Evolutionary conservation across 352 stramenopile species (phyloP), one percentile per base, ranked within the genome.

Genomic region (Phytophthora pseudosyringae): DNA sequence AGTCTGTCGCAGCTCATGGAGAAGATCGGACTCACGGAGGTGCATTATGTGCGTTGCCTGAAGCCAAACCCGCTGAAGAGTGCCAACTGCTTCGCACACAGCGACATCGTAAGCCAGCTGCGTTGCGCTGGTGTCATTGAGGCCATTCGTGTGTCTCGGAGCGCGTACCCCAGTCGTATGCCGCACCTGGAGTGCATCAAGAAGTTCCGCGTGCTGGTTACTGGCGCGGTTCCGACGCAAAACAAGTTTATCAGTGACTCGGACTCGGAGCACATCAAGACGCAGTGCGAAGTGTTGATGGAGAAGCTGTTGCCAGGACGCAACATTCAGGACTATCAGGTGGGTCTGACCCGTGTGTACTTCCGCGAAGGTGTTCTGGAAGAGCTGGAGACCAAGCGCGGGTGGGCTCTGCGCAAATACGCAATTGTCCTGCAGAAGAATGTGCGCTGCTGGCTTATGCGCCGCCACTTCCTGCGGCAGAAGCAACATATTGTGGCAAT

Each of bases 361-460:
- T 95, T 95, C 66, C 84, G 88, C 13, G 86, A 95, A 73, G 83
- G 88, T 15, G 71, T 95, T 39, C 63, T 94, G n/a, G 88, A 95
- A 48, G 73, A 79, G 7, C 62, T 95, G 9, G 86, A 95, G 65
- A 88, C 80, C 8, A 88, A 87, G 67, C 83, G 88, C 12, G 88
- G 80, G 3, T 73, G 78, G 56, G 85, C 84, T 15, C 59, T 95
- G n/a, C 83, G 83, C 29, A 86, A 86, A 46, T 90, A 88, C 48
- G 85, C 83, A 3, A 90, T 93, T 39, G 56, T 87, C 2, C 32
- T 94, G 39, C 87, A 95, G 58, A 92, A 89, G 61, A 83, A 80
- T 26, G 83, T 89, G 15, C 83, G 83, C 12, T 76, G 83, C 29
- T 93, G 82, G 66, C 58, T 95, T 3, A 61, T 81, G 38, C 78